phyloP scores from a whole-genome alignment of 768 basidiomycete genomes.

The Terana coerulea region DNA sequence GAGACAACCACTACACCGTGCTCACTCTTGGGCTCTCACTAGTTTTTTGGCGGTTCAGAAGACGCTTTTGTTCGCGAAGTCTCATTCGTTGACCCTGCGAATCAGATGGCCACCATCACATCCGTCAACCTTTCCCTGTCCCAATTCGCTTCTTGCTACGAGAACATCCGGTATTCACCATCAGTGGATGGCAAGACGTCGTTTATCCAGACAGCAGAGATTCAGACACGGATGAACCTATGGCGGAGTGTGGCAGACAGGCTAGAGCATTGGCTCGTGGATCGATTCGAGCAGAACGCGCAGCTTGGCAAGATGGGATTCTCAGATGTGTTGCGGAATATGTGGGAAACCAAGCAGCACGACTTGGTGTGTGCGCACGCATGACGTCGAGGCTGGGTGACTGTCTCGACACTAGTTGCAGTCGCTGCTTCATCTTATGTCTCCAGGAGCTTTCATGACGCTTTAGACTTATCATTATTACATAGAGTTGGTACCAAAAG shows the following conservation, averaged over 20 bases:
- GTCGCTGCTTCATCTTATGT: neutral
- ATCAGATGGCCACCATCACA: constrained; percentile 77
- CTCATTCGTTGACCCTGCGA: constrained; percentile 85
- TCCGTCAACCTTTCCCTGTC: constrained; percentile 92
- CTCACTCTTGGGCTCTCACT: constrained; percentile 3
- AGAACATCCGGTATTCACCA: constrained; percentile 85
- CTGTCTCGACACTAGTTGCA: neutral
- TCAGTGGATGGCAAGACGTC: constrained; percentile 56
- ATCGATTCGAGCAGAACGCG: constrained; percentile 91
- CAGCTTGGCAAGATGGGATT: constrained; percentile 86
- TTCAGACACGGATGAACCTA: constrained; percentile 76
- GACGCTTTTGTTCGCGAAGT: constrained; percentile 95
- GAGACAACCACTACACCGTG: neutral
- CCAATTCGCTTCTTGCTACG: constrained; percentile 92
- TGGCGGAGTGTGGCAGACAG: constrained; percentile 82
- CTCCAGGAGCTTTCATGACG: neutral
- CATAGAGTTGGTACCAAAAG: constrained; percentile 3
- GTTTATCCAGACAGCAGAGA: constrained; percentile 89
- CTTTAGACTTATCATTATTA: constrained; percentile 1
- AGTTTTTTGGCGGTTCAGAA: constrained; percentile 91
- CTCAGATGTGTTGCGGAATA: constrained; percentile 76
- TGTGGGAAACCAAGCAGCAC: constrained; percentile 72
- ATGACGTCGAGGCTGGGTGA: constrained; percentile 6
- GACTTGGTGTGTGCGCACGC: constrained; percentile 26
- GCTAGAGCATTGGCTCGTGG: constrained; percentile 81